These are phyloP conservation scores for Coniferiporia sulphurascens DNA, from an alignment of 1,284 basidiomycete genomes.

Conservation along the genomic window DNA sequence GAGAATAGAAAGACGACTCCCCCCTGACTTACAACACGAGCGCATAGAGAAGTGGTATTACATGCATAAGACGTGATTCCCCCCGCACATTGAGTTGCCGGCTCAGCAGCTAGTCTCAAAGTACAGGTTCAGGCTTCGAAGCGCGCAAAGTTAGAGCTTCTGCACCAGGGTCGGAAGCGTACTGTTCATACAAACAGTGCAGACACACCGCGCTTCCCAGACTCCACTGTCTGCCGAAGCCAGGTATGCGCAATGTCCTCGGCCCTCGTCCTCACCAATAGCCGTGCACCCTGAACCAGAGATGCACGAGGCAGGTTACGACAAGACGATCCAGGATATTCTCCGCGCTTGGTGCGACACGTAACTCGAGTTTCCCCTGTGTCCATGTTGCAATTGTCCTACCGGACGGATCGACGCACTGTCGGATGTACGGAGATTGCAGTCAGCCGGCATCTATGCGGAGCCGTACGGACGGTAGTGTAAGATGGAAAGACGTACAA, in stretches of 20 bases:
- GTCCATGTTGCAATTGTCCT: conserved; percentile 48
- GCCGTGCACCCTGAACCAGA: conserved; percentile 43
- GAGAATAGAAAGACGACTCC: conserved; percentile 4
- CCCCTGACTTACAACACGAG: conserved; percentile 1
- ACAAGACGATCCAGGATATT: conserved; percentile 47
- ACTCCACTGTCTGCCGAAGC: not conserved
- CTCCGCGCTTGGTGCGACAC: conserved; percentile 36
- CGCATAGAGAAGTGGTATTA: conserved; percentile 6
- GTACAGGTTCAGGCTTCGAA: not conserved
- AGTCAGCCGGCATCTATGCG: not conserved
- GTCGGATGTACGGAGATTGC: conserved; percentile 13
- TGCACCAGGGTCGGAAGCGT: not conserved
- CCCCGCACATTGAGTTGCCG: not conserved
- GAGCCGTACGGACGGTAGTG: not conserved
- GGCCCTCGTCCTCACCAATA: conserved; percentile 32
- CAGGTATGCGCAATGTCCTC: not conserved
- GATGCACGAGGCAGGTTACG: conserved; percentile 50
- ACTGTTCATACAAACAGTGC: not conserved
- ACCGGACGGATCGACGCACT: conserved; percentile 49
- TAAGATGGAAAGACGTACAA: conserved; percentile 34
- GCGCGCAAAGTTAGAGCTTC: not conserved
- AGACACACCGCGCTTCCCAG: not conserved
- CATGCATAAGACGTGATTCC: conserved; percentile 3
- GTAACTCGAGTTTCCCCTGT: conserved; percentile 35
- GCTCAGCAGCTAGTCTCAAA: conserved; percentile 5